Base-by-base conservation (phyloP, 148 eudicot species). In the Vaccinium myrtillus region DNA sequence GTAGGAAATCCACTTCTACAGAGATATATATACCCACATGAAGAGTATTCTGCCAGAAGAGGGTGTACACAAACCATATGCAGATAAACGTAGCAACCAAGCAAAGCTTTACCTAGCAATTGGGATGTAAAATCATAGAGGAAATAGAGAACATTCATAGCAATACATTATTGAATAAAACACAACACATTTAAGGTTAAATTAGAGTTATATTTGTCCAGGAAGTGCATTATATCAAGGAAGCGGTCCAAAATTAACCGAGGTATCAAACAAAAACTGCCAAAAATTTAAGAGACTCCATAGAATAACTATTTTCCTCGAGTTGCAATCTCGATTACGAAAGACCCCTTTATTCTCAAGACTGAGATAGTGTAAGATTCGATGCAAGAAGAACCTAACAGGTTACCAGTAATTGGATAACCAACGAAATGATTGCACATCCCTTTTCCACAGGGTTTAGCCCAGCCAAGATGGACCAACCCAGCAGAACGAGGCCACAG, bases 381-480 rank as follows among this genome's bases (percentile, higher is more conserved):
- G 53, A 55, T 5, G n/a, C 81, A 27, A 78, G 63, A 77, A 36
- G 39, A 36, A 36, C 4, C 39, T 36, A 36, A 21, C 21, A 48
- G 36, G n/a, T 48, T 11, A 79, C 56, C 18, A 32, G 46, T 25
- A 79, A n/a, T n/a, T 30, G 49, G 13, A 30, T 8, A 55, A 55
- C 49, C 48, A 56, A 6, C 21, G 39, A 78, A 78, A 14, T 43
- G 48, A 55, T 56, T 79, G 32, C 69, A 58, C 25, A 18, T 79
- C 50, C 70, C 51, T 73, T 81, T 84, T 82, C 85, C 81, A 32
- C 73, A 75, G 78, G 85, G 83, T 79, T 48, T 27, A 80, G 86
- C 81, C 85, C 88, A 84, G 87, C 77, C 88, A 88, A 88, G 86
- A 85, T 75, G 71, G 76, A 84, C 78, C 86, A 84, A 86, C 86